Evolutionary conservation across 2,329 filamentous ascomycete genomes (phyloP).

Genomic region (Trichoderma sp.): DNA sequence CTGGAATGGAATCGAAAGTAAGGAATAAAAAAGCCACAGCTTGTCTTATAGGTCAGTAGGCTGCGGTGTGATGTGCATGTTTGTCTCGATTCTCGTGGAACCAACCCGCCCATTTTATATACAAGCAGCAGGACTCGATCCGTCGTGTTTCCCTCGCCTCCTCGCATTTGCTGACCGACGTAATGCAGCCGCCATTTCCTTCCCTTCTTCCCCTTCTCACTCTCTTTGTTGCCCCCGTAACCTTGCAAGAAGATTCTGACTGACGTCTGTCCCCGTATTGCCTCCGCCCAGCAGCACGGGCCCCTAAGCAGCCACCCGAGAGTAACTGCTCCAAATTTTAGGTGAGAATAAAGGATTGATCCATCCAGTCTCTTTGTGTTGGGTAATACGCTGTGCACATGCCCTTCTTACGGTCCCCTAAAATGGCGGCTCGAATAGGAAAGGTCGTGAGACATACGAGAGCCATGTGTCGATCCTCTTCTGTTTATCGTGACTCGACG

Average conservation of each 20-base stretch:
- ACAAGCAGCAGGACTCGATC: background rate
- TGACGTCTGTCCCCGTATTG: slow-evolving; percentile 8
- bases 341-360: too few relatives aligned
- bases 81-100: slow-evolving; percentile 8
- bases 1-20: background rate
- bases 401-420: background rate
- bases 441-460: slow-evolving; percentile 7
- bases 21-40: background rate
- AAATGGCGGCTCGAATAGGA: background rate
- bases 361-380: background rate
- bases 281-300: background rate
- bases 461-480: background rate
- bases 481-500: background rate
- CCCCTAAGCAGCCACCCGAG: slow-evolving; percentile 11
- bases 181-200: slow-evolving; percentile 5
- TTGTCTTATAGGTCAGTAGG: background rate
- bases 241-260: slow-evolving; percentile 5
- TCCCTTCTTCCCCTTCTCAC: background rate
- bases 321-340: too few relatives aligned
- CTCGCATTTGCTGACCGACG: slow-evolving; percentile 6
- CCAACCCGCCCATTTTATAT: background rate
- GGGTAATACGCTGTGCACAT: background rate
- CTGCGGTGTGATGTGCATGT: background rate
- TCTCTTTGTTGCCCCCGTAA: background rate
- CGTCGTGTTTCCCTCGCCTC: background rate